Evolutionary conservation across 228 moss, liverwort and hornwort genomes (phyloP), one percentile per base, ranked within the genome.

Genomic region (Sphagnum magellanicum): DNA sequence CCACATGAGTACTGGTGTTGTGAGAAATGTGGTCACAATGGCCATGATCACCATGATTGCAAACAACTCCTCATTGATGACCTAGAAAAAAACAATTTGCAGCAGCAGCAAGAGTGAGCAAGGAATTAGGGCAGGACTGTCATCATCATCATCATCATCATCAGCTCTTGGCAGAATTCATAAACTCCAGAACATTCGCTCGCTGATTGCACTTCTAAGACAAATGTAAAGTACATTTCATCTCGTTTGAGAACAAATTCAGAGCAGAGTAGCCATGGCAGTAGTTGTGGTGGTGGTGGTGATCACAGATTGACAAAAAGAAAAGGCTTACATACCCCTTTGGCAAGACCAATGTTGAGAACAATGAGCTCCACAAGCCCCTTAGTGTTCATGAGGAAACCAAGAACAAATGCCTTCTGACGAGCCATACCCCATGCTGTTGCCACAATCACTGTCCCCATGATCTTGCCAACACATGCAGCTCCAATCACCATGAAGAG

Each of bases 381-480:
- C 70, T 93, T 93, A 48, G 89, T 85, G 53, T 81, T 90, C 93
- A 93, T 90, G 50, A 93, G 85, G 72, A 93, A 82, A 8, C 91
- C 93, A 51, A 93, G 74, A 58, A 78, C 74, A 7, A 82, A 17
- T 16, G 87, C 81, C 13, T 81, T 81, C 46, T 90, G 90, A 60
- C 69, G 17, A 49, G 71, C 77, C 68, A 89, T 68, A 52, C 82
- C 73, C 70, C 79, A 80, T 53, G 85, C 11, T 69, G 78, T 83
- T 62, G 89, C 77, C 50, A 84, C 83, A 32, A 85, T 46, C 4
- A 81, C 63, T 3, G 89, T 93, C 49, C 90, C 82, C 16, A 77
- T 8, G 12, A 93, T 83, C 76, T 93, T 93, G 6, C 91, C 93
- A 1, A 60, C 1, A 61, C 89, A 79, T 49, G 89, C 87, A 52